These are phyloP conservation scores for Fusarium cicatricum DNA, from an alignment of 2,329 filamentous ascomycete genomes.

Conservation along the genomic window DNA sequence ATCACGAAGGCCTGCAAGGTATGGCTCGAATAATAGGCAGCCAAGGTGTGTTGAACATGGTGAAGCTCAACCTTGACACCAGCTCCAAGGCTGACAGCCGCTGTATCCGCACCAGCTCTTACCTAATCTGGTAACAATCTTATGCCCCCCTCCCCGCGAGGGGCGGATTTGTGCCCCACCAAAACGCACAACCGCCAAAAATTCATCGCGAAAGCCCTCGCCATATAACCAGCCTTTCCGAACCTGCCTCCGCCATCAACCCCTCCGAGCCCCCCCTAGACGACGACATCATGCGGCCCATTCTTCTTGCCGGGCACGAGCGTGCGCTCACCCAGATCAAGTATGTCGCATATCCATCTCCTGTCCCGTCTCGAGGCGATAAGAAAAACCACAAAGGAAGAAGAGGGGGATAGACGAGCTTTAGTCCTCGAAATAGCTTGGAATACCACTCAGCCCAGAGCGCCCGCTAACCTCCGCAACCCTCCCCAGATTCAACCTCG, in stretches of 20 bases:
- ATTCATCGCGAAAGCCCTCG: slow-evolving; percentile 49
- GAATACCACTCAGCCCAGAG: slow-evolving; percentile 10
- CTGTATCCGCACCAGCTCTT: slow-evolving; percentile 7
- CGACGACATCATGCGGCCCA: slow-evolving; percentile 84
- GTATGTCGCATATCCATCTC: slow-evolving; percentile 55
- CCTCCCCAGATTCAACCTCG: slow-evolving; percentile 77
- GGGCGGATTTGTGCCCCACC: slow-evolving; percentile 49
- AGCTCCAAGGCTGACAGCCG: not conserved
- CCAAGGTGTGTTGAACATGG: slow-evolving; percentile 18
- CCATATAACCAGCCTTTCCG: slow-evolving; percentile 44
- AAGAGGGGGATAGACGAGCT: slow-evolving; percentile 7
- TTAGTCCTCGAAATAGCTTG: slow-evolving; percentile 4
- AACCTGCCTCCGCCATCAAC: slow-evolving; percentile 43
- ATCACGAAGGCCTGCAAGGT: slow-evolving; percentile 5
- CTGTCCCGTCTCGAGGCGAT: not conserved
- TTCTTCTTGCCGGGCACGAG: slow-evolving; percentile 95
- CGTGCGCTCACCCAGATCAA: slow-evolving; percentile 94
- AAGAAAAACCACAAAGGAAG: not conserved
- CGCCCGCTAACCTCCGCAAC: slow-evolving; percentile 25
- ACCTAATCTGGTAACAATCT: slow-evolving; percentile 21
- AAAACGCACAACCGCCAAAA: slow-evolving; percentile 58
- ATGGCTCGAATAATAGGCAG: slow-evolving; percentile 13
- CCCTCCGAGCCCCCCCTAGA: slow-evolving; percentile 40
- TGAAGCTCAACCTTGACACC: slow-evolving; percentile 25
- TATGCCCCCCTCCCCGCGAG: slow-evolving; percentile 27